Conservation (phyloP, 2,329 filamentous ascomycete genomes). For the Coniochaeta prunicola region DNA sequence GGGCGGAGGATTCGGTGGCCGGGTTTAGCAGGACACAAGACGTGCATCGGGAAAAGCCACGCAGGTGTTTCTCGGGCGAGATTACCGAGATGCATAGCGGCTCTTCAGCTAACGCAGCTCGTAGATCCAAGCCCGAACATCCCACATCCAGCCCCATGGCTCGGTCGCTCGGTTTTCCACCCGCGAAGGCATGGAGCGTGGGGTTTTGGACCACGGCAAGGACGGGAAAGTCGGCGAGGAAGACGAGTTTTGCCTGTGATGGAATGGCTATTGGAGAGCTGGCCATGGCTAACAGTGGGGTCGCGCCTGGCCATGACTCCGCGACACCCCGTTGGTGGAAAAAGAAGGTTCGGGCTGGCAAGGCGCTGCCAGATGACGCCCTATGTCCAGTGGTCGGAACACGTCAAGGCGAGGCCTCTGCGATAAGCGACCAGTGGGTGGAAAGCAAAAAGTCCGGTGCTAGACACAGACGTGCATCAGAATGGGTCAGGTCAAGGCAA, state of each 20-base stretch:
- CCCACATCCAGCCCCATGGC: not conserved
- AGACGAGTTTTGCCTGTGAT: not conserved
- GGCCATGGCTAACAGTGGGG: not conserved
- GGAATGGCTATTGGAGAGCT: not conserved
- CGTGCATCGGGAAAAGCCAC: not conserved
- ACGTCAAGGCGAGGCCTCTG: not conserved
- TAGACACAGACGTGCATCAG: not conserved
- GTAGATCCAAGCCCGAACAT: not conserved
- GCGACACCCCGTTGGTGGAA: not conserved
- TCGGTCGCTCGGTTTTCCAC: not conserved
- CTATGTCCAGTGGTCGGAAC: not conserved
- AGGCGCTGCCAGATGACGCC: not conserved
- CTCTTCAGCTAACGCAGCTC: not conserved
- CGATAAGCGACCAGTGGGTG: not conserved
- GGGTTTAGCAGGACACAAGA: not conserved
- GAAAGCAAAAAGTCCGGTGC: not conserved
- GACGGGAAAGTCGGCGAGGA: not conserved
- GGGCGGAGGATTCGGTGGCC: not conserved
- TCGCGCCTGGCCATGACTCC: not conserved
- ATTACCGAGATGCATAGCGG: not conserved
- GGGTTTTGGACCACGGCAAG: not conserved
- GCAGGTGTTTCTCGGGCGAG: not conserved
- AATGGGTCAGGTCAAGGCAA: not conserved
- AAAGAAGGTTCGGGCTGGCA: not conserved
- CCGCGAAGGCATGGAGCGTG: not conserved